Evolutionary conservation across 192 early-diverging fungal species (phyloP), one percentile per base, ranked within the genome.

Genomic region (Coemansia umbellata): DNA sequence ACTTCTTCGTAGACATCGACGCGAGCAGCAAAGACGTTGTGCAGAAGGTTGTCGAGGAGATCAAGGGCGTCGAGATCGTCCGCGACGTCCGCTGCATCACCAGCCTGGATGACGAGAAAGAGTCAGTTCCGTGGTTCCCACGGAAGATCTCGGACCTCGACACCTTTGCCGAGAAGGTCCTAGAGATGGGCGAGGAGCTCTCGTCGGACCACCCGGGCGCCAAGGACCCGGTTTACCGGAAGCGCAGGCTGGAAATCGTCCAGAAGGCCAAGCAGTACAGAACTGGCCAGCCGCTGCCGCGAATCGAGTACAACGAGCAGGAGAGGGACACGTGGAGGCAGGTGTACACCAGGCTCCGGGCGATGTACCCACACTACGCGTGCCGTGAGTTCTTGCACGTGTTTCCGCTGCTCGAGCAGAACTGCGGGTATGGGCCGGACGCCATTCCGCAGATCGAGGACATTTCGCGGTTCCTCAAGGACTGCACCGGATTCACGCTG

Each of bases 161-260:
- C 60, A 81, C 83, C 3, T 98, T 93, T 82, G 88, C 91, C 0
- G 89, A 92, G 32, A 90, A 91, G 58, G 92, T 94, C 11, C 79
- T 95, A 60, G 87, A 90, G 65, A 94, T 92, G 81, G 94, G 94
- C 24, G 88, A 87, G 61, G 90, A 90, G 58, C 81, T 91, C 51
- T 86, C 81, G 37, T 84, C 89, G 30, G 94, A 97, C 66, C 94
- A 98, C 63, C 95, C 95, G 17, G 95, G 95, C 36, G 93, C 91
- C 55, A 82, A 80, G 32, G 95, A 98, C 60, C 78, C 81, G 13
- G 82, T 58, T 31, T 98, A 98, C 79, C 85, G 95, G 19, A 78
- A 76, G 22, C 82, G 95, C 23, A 84, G 95, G 31, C 70, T 81
- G 13, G 85, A 90, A 51, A 94, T 98, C 48, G 90, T 91, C 37